A percentile compares a stretch with the other conserved stretches of the same genome.
phyloP scores from a whole-genome alignment of 768 basidiomycete genomes.

The Boletus barrowsii region DNA sequence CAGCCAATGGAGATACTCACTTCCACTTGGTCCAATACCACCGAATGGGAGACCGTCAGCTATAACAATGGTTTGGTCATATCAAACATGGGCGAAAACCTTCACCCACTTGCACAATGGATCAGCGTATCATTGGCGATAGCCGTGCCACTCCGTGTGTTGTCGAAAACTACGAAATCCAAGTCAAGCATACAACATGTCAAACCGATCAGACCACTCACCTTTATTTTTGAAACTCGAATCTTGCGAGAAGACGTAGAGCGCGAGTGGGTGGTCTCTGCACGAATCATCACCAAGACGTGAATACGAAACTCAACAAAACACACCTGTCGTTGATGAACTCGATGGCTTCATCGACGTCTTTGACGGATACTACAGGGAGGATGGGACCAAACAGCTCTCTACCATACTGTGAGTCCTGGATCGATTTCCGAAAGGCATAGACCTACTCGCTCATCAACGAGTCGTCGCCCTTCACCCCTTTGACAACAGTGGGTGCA shows the following conservation, averaged over 20 bases:
- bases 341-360: conserved; percentile 67
- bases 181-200: background rate
- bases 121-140: conserved; percentile 68
- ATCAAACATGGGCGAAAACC: background rate
- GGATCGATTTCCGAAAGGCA: background rate
- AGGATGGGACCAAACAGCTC: conserved; percentile 86
- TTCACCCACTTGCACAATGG: conserved; percentile 49
- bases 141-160: conserved; percentile 69
- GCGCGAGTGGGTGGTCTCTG: conserved; percentile 70
- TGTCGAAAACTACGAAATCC: conserved; percentile 51
- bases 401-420: conserved; percentile 33
- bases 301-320: background rate
- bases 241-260: conserved; percentile 75
- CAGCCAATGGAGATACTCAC: conserved; percentile 39
- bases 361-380: conserved; percentile 69
- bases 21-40: conserved; percentile 68
- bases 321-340: conserved; percentile 60
- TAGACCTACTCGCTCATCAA: conserved; percentile 70
- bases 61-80: conserved; percentile 13
- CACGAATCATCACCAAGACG: background rate
- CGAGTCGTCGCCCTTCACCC: conserved; percentile 61
- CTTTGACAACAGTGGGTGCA: conserved; percentile 68
- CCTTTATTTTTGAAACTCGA: conserved; percentile 59
- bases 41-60: conserved; percentile 71
- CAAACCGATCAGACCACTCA: conserved; percentile 19